Evolutionary conservation across 139 green algal genomes (phyloP).

Genomic region (Marvania coccoides): DNA sequence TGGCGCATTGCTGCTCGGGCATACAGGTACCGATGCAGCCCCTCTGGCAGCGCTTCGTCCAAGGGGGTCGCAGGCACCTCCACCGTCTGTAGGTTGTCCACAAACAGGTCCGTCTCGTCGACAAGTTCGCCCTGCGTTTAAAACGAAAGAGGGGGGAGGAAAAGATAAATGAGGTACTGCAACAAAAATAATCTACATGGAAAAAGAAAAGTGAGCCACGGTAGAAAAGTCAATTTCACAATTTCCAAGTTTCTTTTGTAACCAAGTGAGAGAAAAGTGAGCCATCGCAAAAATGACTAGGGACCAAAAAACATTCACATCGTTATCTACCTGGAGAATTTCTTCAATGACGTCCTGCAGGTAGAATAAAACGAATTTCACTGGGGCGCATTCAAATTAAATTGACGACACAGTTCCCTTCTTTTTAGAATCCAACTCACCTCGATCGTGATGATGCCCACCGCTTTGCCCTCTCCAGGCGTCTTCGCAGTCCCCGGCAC

Average conservation of each 20-base stretch:
- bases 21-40: background rate
- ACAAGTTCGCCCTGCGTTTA: background rate
- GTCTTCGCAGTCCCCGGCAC: background rate
- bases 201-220: too few species aligned
- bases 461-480: background rate
- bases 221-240: too few species aligned
- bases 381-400: too few species aligned
- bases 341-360: background rate
- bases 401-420: too few species aligned
- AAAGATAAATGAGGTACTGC: too few species aligned
- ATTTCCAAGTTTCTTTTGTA: too few species aligned
- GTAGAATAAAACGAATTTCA: too few species aligned
- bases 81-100: background rate
- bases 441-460: background rate
- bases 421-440: too few species aligned
- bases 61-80: background rate
- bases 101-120: background rate
- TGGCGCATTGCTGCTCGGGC: too few species aligned
- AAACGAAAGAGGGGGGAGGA: background rate
- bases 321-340: background rate
- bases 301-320: background rate
- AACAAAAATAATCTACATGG: too few species aligned
- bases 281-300: background rate
- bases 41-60: background rate
- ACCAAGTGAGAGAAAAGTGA: background rate